Conservation (phyloP, 176 grass and related monocot genomes). For the Neostapfia colusana region DNA sequence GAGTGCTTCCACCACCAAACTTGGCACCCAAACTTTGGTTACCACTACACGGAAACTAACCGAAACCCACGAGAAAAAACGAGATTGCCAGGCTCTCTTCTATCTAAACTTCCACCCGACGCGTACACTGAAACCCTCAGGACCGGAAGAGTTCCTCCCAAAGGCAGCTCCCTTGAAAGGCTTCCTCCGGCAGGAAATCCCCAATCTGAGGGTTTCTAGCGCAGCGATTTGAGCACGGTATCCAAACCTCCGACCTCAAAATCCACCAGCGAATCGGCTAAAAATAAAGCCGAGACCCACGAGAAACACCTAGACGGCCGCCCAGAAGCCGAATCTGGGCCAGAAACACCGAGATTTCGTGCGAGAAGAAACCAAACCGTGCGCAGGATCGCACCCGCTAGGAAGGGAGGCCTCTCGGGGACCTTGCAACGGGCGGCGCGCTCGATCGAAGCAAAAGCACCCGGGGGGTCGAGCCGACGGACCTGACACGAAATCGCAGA, state of each 20-base stretch:
- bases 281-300: constrained; percentile 34
- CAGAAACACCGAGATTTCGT: constrained; percentile 20
- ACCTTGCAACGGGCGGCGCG: background rate
- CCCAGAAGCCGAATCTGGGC: constrained; percentile 35
- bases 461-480: constrained; percentile 9
- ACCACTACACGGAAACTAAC: constrained; percentile 43
- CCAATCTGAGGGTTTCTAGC: constrained; percentile 31
- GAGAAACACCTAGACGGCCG: constrained; percentile 19
- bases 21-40: constrained; percentile 26
- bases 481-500: background rate
- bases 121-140: constrained; percentile 29
- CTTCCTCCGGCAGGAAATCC: constrained; percentile 51
- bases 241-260: background rate
- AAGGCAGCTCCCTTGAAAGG: constrained; percentile 43
- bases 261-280: constrained; percentile 24
- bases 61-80: background rate
- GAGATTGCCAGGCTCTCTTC: background rate
- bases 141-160: constrained; percentile 28
- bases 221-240: background rate
- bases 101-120: constrained; percentile 1
- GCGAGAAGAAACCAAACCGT: background rate
- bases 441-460: constrained; percentile 28
- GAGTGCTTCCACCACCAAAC: constrained; percentile 43
- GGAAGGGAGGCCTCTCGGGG: background rate
- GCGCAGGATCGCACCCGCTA: background rate